Evolutionary conservation across 306 rosid species (phyloP).

Genomic region (Casuarina glauca): DNA sequence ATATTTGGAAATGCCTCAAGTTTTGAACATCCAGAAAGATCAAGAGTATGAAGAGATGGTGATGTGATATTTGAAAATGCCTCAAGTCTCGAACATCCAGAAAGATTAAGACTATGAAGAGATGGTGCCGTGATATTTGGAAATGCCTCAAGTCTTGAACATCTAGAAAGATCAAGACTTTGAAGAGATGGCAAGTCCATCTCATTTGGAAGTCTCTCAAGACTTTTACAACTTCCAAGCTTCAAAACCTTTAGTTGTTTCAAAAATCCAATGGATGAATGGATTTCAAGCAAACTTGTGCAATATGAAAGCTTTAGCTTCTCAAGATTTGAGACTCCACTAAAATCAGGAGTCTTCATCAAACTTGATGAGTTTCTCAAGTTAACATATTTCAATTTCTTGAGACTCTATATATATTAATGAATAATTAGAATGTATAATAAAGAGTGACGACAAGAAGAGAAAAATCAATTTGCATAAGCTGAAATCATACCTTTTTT

Average conservation of each 20-base stretch:
- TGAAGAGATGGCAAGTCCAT: slow-evolving; percentile 23
- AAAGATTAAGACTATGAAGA: too few relatives aligned
- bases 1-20: too few relatives aligned
- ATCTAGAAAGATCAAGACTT: too few relatives aligned
- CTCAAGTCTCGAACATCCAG: too few relatives aligned
- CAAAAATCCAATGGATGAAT: not conserved
- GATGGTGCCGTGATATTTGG: too few relatives aligned
- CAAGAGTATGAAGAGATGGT: too few relatives aligned
- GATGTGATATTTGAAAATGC: too few relatives aligned
- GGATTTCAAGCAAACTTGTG: slow-evolving; percentile 9
- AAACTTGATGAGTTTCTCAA: slow-evolving; percentile 16
- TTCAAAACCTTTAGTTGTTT: slow-evolving; percentile 11
- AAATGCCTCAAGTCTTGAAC: too few relatives aligned
- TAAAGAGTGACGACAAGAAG: not conserved
- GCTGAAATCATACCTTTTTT: slow-evolving; percentile 3
- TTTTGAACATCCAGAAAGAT: too few relatives aligned
- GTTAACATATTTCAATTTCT: slow-evolving; percentile 22
- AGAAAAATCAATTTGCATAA: not conserved
- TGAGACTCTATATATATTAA: slow-evolving; percentile 19
- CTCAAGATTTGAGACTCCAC: slow-evolving; percentile 23
- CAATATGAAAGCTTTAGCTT: slow-evolving; percentile 20
- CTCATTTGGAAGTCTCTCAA: slow-evolving; percentile 9
- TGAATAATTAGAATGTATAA: too few relatives aligned
- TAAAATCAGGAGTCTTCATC: slow-evolving; percentile 13
- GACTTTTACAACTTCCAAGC: slow-evolving; percentile 13